Conservation (phyloP, 2,329 filamentous ascomycete genomes). For the Stagonosporopsis vannaccii region DNA sequence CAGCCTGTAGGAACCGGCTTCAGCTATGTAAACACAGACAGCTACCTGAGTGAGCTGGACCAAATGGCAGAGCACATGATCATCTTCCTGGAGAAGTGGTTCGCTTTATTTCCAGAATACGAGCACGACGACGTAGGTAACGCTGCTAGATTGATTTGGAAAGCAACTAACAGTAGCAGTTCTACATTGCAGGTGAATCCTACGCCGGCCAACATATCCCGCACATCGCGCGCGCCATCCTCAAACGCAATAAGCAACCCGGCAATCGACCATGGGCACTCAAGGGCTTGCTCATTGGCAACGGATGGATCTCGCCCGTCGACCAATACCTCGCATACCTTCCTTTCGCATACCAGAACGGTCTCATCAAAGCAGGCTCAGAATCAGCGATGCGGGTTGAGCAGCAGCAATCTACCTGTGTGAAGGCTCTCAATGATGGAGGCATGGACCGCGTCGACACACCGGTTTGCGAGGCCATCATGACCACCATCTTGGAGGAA, state of each 20-base stretch:
- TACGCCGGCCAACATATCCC: slow-evolving; percentile 97
- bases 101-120: slow-evolving; percentile 88
- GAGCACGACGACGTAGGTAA: slow-evolving; percentile 84
- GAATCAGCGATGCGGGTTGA: slow-evolving; percentile 71
- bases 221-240: slow-evolving; percentile 90
- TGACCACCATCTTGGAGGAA: slow-evolving; percentile 73
- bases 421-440: slow-evolving; percentile 65
- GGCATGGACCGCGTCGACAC: slow-evolving; percentile 71
- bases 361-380: slow-evolving; percentile 73
- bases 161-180: slow-evolving; percentile 58
- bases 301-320: slow-evolving; percentile 91
- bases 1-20: slow-evolving; percentile 96
- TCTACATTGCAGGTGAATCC: slow-evolving; percentile 95
- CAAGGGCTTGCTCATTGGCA: slow-evolving; percentile 88
- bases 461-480: slow-evolving; percentile 74
- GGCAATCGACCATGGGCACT: slow-evolving; percentile 73
- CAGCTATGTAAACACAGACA: slow-evolving; percentile 92
- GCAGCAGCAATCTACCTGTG: slow-evolving; percentile 72
- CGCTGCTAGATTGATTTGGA: not conserved
- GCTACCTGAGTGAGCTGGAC: slow-evolving; percentile 82
- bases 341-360: slow-evolving; percentile 78
- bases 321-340: slow-evolving; percentile 93
- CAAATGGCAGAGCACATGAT: slow-evolving; percentile 92
- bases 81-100: slow-evolving; percentile 90
- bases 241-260: slow-evolving; percentile 78